Conservation (phyloP, 1,139 yeast species). For the Blastobotrys serpentis region DNA sequence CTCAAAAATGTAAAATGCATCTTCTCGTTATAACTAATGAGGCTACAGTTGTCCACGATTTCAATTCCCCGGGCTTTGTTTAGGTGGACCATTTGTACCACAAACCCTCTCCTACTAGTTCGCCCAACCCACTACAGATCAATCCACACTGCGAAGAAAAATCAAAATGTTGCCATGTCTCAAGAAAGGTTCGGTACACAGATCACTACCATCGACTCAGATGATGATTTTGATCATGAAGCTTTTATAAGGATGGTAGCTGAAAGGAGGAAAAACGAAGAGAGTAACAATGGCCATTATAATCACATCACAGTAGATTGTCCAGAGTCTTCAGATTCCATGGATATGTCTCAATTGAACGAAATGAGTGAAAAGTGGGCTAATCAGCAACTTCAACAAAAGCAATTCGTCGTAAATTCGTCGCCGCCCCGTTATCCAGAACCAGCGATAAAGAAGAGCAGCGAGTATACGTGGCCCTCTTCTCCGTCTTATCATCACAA, state of each 20-base stretch:
- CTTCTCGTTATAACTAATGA: no score
- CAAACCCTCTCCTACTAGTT: no score
- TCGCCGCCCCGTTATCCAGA: neutral
- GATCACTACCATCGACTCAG: slow-evolving; percentile 2
- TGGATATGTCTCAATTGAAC: neutral
- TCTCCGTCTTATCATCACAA: slow-evolving; percentile 7
- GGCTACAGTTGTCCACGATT: neutral
- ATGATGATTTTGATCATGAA: slow-evolving; percentile 5
- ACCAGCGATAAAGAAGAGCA: neutral
- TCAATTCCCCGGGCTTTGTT: neutral
- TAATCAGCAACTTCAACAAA: slow-evolving; percentile 1
- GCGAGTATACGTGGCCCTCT: slow-evolving; percentile 3
- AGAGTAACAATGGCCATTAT: neutral
- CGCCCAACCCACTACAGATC: neutral
- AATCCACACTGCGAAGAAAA: slow-evolving; percentile 3
- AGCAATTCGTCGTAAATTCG: neutral
- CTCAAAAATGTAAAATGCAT: no score
- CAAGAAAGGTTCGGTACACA: slow-evolving; percentile 6
- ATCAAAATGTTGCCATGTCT: slow-evolving; percentile 7
- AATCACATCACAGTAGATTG: neutral
- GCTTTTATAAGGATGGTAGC: neutral
- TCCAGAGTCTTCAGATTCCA: slow-evolving; percentile 1
- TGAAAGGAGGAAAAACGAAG: neutral
- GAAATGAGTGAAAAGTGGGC: slow-evolving; percentile 3
- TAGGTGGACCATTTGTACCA: neutral